Evolutionary conservation across 1,284 basidiomycete genomes (phyloP).

Genomic region (Coriolopsis trogii): DNA sequence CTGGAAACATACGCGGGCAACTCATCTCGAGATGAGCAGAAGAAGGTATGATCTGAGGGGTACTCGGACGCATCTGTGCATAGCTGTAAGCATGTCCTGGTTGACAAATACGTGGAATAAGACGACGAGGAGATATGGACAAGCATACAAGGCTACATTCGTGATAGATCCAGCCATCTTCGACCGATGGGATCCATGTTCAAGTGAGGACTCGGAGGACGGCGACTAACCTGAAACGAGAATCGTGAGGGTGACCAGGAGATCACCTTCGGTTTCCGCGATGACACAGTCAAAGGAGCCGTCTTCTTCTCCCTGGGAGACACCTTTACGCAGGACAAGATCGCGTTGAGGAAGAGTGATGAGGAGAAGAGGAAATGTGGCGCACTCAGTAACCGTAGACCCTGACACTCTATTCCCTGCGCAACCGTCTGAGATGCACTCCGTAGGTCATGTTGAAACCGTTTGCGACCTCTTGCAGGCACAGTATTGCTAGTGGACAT

Average conservation of each 20-base stretch:
- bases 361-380: conserved; percentile 3
- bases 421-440: conserved; percentile 7
- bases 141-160: too few species aligned
- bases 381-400: conserved; percentile 46
- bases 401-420: conserved; percentile 38
- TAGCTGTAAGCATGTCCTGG: not conserved
- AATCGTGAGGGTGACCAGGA: conserved; percentile 44
- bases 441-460: conserved; percentile 6
- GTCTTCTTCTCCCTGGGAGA: conserved; percentile 62
- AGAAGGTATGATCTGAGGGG: conserved; percentile 55
- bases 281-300: conserved; percentile 54
- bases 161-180: too few species aligned
- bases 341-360: not conserved
- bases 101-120: too few species aligned
- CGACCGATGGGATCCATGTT: too few species aligned
- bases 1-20: conserved; percentile 39
- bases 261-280: conserved; percentile 35
- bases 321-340: conserved; percentile 34
- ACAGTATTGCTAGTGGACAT: not conserved
- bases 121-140: too few species aligned
- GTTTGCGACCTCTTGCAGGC: conserved; percentile 10
- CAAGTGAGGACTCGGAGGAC: too few species aligned
- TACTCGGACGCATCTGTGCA: conserved; percentile 62
- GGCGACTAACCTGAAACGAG: conserved; percentile 57
- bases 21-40: conserved; percentile 53